phyloP scores from a whole-genome alignment of 202 grass and related monocot species.

The Musa balbisiana region DNA sequence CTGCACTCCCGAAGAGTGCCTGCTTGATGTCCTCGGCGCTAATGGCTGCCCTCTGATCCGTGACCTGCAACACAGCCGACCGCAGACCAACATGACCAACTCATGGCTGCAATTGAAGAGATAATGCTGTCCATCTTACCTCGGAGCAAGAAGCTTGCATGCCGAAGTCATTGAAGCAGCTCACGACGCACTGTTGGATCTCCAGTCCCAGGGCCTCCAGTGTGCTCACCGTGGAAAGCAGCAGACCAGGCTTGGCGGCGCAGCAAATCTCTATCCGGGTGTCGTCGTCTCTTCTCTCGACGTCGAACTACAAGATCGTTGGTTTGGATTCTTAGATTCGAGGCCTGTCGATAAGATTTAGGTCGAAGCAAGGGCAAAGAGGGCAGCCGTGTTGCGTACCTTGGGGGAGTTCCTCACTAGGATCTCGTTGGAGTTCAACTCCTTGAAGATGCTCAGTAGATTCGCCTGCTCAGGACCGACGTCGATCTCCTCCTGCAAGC shows the following conservation, averaged over 20 bases:
- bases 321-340: background rate
- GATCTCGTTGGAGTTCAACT: slow-evolving; percentile 38
- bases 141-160: slow-evolving; percentile 74
- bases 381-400: slow-evolving; percentile 28
- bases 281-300: slow-evolving; percentile 44
- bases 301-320: slow-evolving; percentile 38
- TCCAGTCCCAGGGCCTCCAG: slow-evolving; percentile 65
- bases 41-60: slow-evolving; percentile 30
- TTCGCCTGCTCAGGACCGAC: slow-evolving; percentile 33
- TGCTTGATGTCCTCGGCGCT: slow-evolving; percentile 69
- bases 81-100: background rate
- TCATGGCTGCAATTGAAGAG: too few relatives aligned
- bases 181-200: slow-evolving; percentile 77
- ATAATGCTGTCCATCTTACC: slow-evolving; percentile 26
- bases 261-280: slow-evolving; percentile 76
- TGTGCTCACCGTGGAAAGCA: slow-evolving; percentile 61
- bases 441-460: slow-evolving; percentile 36
- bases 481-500: slow-evolving; percentile 53
- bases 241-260: slow-evolving; percentile 48
- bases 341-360: too few relatives aligned
- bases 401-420: slow-evolving; percentile 64
- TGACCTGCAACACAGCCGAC: slow-evolving; percentile 37
- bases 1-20: slow-evolving; percentile 57
- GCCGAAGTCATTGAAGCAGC: slow-evolving; percentile 86
- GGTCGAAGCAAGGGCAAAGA: background rate